Percentiles rank a stretch among this genome's conserved stretches.
phyloP scores from a whole-genome alignment of 495 filamentous ascomycete species.

The Daldinia decipiens region DNA sequence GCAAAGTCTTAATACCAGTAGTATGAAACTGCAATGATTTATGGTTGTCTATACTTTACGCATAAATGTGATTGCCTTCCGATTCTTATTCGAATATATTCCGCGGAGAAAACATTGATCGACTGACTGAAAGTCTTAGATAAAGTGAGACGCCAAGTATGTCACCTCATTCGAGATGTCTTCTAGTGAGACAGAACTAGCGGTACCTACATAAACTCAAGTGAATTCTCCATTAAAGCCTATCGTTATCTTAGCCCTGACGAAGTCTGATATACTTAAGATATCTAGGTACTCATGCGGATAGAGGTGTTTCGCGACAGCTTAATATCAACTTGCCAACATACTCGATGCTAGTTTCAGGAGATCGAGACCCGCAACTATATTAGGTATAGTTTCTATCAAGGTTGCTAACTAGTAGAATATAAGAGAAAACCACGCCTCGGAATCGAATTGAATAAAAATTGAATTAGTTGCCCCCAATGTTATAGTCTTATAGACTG shows the following conservation, averaged over 20 bases:
- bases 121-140: not conserved
- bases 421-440: no score
- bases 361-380: not conserved
- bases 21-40: no score
- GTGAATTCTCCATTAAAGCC: not conserved
- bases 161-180: not conserved
- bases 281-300: not conserved
- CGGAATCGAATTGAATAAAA: no score
- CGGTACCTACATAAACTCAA: not conserved
- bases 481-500: no score
- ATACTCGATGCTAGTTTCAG: not conserved
- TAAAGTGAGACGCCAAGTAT: not conserved
- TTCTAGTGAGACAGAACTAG: not conserved
- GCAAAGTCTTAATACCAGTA: no score
- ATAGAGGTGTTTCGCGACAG: not conserved
- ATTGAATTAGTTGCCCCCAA: no score
- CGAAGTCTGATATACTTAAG: not conserved
- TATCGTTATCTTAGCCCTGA: not conserved
- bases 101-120: not conserved
- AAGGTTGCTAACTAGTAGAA: no score
- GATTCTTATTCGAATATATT: not conserved
- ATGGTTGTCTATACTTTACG: no score
- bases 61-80: not conserved
- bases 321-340: not conserved
- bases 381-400: not conserved